phyloP scores from a whole-genome alignment of 805 yeast species.

The Saccharomyces eubayanus region DNA sequence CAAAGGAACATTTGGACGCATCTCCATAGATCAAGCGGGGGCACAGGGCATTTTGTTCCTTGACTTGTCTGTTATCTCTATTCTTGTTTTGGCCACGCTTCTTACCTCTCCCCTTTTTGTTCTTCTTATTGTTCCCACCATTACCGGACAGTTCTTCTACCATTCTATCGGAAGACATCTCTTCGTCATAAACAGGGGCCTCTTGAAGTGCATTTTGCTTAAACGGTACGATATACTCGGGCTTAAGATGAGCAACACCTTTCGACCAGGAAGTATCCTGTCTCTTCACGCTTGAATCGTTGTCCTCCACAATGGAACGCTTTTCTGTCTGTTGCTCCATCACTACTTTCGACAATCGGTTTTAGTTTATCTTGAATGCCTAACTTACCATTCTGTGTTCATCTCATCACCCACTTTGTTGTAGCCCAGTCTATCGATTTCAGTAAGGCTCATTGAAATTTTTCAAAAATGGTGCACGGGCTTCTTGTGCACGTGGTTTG shows the following conservation, averaged over 20 bases:
- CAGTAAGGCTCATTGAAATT: neutral
- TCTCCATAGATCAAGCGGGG: slow-evolving; percentile 49
- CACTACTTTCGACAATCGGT: slow-evolving; percentile 2
- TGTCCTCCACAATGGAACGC: slow-evolving; percentile 13
- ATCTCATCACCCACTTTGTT: neutral
- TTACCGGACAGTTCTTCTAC: slow-evolving; percentile 39
- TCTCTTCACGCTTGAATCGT: slow-evolving; percentile 11
- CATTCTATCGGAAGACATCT: slow-evolving; percentile 33
- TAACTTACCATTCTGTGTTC: slow-evolving; percentile 1
- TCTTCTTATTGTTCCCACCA: slow-evolving; percentile 34
- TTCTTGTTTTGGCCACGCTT: slow-evolving; percentile 77
- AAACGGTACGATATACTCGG: slow-evolving; percentile 47
- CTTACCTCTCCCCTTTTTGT: slow-evolving; percentile 37
- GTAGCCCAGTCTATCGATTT: neutral
- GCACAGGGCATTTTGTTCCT: slow-evolving; percentile 60
- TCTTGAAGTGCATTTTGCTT: slow-evolving; percentile 1
- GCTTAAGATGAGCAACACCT: slow-evolving; percentile 72
- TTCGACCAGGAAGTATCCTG: slow-evolving; percentile 29
- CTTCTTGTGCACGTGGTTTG: neutral
- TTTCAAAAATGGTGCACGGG: neutral
- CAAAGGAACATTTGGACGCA: slow-evolving; percentile 47
- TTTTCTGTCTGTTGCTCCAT: slow-evolving; percentile 13
- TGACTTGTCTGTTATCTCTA: slow-evolving; percentile 63
- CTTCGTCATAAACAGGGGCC: slow-evolving; percentile 26
- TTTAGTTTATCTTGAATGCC: neutral